These are phyloP conservation scores for Alternaria alternata DNA, from an alignment of 2,329 filamentous ascomycete species.

Conservation along the genomic window DNA sequence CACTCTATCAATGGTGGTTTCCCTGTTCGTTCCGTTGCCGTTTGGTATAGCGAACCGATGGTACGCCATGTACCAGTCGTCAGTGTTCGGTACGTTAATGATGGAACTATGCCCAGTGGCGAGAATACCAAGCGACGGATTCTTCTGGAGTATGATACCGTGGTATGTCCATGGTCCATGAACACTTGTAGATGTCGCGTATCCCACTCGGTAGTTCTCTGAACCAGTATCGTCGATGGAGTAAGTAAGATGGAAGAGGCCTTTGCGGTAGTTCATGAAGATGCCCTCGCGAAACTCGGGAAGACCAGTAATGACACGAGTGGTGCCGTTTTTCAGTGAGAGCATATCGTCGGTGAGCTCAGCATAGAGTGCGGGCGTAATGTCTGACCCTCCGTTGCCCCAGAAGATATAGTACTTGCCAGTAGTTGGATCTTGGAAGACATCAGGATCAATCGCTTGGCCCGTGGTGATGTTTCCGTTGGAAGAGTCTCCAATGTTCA, in stretches of 20 bases:
- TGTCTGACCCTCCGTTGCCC: constrained; percentile 27
- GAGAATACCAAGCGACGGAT: constrained; percentile 31
- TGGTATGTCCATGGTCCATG: constrained; percentile 38
- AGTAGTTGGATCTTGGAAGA: constrained; percentile 34
- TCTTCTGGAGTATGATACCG: constrained; percentile 36
- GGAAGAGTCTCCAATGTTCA: constrained; percentile 21
- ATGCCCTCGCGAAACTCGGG: constrained; percentile 36
- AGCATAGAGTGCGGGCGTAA: constrained; percentile 24
- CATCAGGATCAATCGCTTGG: constrained; percentile 39
- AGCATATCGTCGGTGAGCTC: constrained; percentile 37
- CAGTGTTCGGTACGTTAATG: constrained; percentile 37
- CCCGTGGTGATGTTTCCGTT: constrained; percentile 31
- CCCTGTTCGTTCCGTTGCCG: constrained; percentile 34
- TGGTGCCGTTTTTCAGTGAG: constrained; percentile 25
- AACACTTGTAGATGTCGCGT: constrained; percentile 31
- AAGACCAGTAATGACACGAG: constrained; percentile 25
- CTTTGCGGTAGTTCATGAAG: constrained; percentile 37
- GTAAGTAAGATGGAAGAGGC: constrained; percentile 39
- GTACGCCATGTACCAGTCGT: constrained; percentile 44
- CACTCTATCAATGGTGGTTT: constrained; percentile 36
- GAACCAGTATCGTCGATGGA: constrained; percentile 41
- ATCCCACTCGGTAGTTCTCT: constrained; percentile 39
- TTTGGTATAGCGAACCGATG: constrained; percentile 38
- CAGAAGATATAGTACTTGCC: constrained; percentile 42
- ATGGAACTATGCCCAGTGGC: constrained; percentile 37